phyloP scores from a whole-genome alignment of 1,139 yeast genomes.

The Citeromyces siamensis region DNA sequence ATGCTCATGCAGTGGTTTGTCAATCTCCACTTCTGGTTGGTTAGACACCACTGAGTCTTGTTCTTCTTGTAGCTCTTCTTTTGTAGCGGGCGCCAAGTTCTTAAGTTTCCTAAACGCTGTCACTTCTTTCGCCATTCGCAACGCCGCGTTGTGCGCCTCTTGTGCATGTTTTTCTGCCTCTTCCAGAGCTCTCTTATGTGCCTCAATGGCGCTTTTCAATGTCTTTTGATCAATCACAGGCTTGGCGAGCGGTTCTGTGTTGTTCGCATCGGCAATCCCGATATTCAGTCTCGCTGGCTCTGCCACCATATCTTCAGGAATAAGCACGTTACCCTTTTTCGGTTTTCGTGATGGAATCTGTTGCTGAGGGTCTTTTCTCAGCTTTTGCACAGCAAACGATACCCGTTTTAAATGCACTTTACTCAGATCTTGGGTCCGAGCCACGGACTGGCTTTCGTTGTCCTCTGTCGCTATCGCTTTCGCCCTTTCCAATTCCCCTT shows the following conservation, averaged over 20 bases:
- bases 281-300: conserved; percentile 52
- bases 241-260: conserved; percentile 14
- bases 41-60: conserved; percentile 15
- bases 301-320: conserved; percentile 58
- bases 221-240: conserved; percentile 23
- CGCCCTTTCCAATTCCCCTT: conserved; percentile 4
- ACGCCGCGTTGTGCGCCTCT: conserved; percentile 64
- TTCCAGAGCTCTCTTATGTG: conserved; percentile 36
- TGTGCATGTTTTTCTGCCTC: conserved; percentile 65
- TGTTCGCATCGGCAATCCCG: conserved; percentile 39
- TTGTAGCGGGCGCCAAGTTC: conserved; percentile 13
- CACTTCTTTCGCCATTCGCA: conserved; percentile 56
- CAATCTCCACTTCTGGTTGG: conserved; percentile 25
- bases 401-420: conserved; percentile 46
- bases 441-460: conserved; percentile 1
- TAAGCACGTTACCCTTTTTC: conserved; percentile 60
- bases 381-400: conserved; percentile 58
- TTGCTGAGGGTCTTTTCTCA: conserved; percentile 80
- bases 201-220: conserved; percentile 40
- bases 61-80: conserved; percentile 16
- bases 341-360: conserved; percentile 89
- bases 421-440: conserved; percentile 9
- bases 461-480: conserved; percentile 3
- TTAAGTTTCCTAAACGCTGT: conserved; percentile 23
- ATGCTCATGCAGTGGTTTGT: conserved; percentile 58